phyloP scores from a whole-genome alignment of 1,284 basidiomycete genomes.

The Tilletiopsis washingtonensis region DNA sequence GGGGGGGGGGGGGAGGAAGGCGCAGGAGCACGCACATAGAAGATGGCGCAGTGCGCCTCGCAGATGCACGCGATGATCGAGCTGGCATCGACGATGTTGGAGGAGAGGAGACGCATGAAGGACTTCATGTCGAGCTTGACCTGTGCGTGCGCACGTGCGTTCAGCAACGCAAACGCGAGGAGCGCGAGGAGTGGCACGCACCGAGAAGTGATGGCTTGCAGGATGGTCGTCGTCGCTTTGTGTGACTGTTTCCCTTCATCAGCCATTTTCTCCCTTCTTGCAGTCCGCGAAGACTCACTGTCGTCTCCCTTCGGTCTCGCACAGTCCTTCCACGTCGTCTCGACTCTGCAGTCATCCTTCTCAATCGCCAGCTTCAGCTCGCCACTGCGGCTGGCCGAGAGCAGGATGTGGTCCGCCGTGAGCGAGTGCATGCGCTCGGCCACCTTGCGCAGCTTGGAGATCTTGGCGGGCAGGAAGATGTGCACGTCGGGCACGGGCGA shows the following conservation, averaged over 20 bases:
- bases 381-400: constrained; percentile 35
- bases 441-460: constrained; percentile 36
- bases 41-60: constrained; percentile 43
- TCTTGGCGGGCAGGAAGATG: constrained; percentile 37
- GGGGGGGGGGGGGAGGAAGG: not conserved
- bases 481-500: constrained; percentile 43
- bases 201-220: too few species aligned
- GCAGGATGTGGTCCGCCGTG: constrained; percentile 26
- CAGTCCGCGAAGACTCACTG: too few species aligned
- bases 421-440: constrained; percentile 42
- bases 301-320: too few species aligned
- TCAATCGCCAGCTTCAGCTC: constrained; percentile 19
- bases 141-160: too few species aligned
- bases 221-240: too few species aligned
- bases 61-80: constrained; percentile 45
- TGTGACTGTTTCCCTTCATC: too few species aligned
- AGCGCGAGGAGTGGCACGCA: too few species aligned
- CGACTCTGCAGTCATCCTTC: constrained; percentile 30
- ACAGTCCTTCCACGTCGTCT: constrained; percentile 43
- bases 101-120: constrained; percentile 39
- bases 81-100: constrained; percentile 32
- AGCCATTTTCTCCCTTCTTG: too few species aligned
- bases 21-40: constrained; percentile 30
- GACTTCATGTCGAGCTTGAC: constrained; percentile 42
- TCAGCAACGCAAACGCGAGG: too few species aligned